Evolutionary conservation across 805 yeast species (phyloP), one percentile per base, ranked within the genome.

Genomic region (Candida loeiensis): DNA sequence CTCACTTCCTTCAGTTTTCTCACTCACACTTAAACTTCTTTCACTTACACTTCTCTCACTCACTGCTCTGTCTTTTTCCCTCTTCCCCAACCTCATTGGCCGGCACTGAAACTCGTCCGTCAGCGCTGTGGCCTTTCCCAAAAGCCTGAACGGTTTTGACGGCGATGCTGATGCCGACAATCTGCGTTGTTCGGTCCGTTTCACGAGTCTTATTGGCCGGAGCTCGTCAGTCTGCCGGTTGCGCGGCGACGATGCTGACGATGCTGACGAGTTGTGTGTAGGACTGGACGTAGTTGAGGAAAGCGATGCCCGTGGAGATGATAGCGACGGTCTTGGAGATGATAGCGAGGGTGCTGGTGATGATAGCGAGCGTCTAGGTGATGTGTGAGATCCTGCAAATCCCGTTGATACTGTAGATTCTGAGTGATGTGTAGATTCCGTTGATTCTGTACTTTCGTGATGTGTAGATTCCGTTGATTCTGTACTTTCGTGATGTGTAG

Each of bases 21-120:
- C 24, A n/a, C n/a, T n/a, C n/a, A n/a, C n/a, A n/a, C n/a, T n/a
- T n/a, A n/a, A n/a, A n/a, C 15, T 7, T 13, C 4, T 28, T 8
- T 4, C 31, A 28, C 13, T 17, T 13, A 17, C 31, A 14, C n/a
- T n/a, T n/a, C n/a, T 21, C 24, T 7, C 6, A 6, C 24, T 21
- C 24, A 6, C 9, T 21, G 28, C 28, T 7, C 28, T 9, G 14
- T 17, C 14, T 15, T 27, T 17, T 5, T 8, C 17, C 7, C 31
- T 12, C 11, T 17, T 30, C 28, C 55, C 62, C 42, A 52, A 54
- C 21, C 69, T 43, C 41, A 66, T 66, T 20, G 71, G 71, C 21
- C 70, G 56, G 46, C 63, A 60, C 22, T 63, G 67, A 39, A 65
- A 65, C 14, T 62, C 69, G 8, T 61, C 66, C 6, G 39, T 20